These are phyloP conservation scores for Alopecurus myosuroides DNA, from an alignment of 176 grass and related monocot species.

Conservation along the genomic window DNA sequence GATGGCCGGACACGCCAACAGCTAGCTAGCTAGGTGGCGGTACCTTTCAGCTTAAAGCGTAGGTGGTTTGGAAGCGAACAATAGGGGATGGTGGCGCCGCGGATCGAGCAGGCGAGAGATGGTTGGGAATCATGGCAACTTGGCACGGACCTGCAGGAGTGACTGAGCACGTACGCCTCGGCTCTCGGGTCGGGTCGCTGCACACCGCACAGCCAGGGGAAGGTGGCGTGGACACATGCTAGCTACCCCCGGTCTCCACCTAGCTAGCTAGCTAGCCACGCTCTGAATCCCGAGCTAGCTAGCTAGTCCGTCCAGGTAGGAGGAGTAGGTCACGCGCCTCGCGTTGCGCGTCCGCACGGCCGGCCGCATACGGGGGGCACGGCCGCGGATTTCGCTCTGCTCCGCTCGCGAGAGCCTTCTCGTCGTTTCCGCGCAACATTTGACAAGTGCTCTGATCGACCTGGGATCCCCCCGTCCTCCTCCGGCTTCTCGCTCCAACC, in stretches of 20 bases:
- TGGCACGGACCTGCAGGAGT: neutral
- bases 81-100: neutral
- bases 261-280: too few relatives aligned
- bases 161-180: too few relatives aligned
- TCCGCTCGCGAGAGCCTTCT: neutral
- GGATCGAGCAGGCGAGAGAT: neutral
- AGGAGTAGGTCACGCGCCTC: neutral
- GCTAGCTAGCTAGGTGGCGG: neutral
- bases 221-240: neutral
- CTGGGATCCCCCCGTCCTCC: too few relatives aligned
- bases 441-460: too few relatives aligned
- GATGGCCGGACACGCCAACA: neutral
- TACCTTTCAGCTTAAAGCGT: neutral
- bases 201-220: neutral
- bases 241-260: too few relatives aligned
- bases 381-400: neutral
- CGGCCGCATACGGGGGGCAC: neutral
- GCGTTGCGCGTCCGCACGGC: neutral
- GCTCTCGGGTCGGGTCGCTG: neutral
- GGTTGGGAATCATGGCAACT: neutral
- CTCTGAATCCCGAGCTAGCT: too few relatives aligned
- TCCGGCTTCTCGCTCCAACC: too few relatives aligned
- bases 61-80: neutral
- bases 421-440: neutral
- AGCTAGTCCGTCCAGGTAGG: constrained; percentile 6